These are phyloP conservation scores for Gossypium anomalum DNA, from an alignment of 345 rosid species.

Conservation along the genomic window DNA sequence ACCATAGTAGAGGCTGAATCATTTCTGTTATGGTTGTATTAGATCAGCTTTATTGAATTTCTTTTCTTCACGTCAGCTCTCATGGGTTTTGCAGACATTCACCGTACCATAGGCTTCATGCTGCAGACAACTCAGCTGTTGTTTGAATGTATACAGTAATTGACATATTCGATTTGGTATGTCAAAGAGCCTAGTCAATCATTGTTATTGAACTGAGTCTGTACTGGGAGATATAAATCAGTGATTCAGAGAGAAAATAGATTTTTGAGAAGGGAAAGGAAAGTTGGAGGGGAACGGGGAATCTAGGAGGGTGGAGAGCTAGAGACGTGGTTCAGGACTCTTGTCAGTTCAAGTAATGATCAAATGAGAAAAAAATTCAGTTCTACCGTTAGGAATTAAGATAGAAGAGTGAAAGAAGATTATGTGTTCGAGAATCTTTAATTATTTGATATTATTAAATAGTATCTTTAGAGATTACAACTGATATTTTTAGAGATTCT, in stretches of 20 bases:
- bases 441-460: too few species aligned
- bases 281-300: not conserved
- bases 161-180: not conserved
- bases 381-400: not conserved
- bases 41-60: not conserved
- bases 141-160: not conserved
- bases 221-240: not conserved
- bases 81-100: not conserved
- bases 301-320: not conserved
- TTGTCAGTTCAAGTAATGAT: not conserved
- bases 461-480: too few species aligned
- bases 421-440: too few species aligned
- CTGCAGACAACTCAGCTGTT: too few species aligned
- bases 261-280: not conserved
- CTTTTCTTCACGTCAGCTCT: not conserved
- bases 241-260: not conserved
- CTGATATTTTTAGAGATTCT: too few species aligned
- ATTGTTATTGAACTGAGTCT: not conserved
- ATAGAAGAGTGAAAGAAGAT: not conserved
- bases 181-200: not conserved
- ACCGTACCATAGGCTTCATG: too few species aligned
- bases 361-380: not conserved
- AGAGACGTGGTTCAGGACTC: not conserved
- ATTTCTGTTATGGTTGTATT: not conserved
- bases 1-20: not conserved